These are phyloP conservation scores for Tylopilus sp. DNA, from an alignment of 1,284 basidiomycete genomes.

Conservation along the genomic window DNA sequence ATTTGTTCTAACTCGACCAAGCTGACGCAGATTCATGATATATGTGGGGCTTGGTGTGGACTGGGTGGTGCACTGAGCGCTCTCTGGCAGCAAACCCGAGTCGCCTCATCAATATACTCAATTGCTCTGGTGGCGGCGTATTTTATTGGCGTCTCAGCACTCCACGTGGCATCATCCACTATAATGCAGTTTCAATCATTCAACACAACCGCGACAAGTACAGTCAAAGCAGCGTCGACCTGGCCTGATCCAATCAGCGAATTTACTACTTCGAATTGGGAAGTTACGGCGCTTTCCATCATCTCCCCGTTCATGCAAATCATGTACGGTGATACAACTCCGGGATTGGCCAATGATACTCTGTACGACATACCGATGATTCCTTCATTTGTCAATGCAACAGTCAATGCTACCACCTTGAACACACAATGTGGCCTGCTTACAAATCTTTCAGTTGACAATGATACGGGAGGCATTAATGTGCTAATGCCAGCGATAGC, in stretches of 20 bases:
- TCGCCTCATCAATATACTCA: neutral
- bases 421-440: neutral
- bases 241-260: constrained; percentile 1
- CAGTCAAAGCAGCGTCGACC: too few relatives aligned
- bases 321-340: neutral
- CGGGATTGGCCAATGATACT: neutral
- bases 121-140: neutral
- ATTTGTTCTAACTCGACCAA: neutral
- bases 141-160: neutral
- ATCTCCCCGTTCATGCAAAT: neutral
- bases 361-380: neutral
- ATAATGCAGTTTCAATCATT: neutral
- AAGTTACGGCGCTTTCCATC: too few relatives aligned
- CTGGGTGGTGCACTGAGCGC: too few relatives aligned
- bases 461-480: too few relatives aligned
- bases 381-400: neutral
- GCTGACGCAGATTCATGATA: too few relatives aligned
- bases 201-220: neutral
- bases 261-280: neutral
- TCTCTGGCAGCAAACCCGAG: neutral
- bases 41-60: too few relatives aligned
- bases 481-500: neutral
- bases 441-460: neutral
- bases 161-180: neutral
- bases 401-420: constrained; percentile 1